Evolutionary conservation across 352 stramenopile genomes (phyloP).

Genomic region (Aphanomyces invadans): DNA sequence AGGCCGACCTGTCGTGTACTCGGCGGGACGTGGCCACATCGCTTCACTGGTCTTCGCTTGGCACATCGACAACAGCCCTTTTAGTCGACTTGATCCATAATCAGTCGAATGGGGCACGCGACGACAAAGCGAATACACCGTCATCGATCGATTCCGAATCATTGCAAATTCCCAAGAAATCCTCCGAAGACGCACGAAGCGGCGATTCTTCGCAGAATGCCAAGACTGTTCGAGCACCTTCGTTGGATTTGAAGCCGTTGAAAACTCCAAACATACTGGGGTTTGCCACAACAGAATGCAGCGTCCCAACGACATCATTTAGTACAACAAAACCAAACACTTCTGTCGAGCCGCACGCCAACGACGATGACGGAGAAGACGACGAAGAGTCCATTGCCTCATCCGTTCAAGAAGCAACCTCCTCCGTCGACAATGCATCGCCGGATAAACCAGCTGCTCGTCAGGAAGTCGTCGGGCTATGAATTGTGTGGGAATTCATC

Average conservation of each 20-base stretch:
- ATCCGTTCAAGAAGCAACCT: neutral
- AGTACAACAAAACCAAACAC: too few relatives aligned
- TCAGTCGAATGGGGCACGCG: slow-evolving; percentile 12
- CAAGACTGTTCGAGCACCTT: neutral
- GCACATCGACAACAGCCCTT: neutral
- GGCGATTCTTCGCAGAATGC: neutral
- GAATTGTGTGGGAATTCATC: too few relatives aligned
- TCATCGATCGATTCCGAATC: too few relatives aligned
- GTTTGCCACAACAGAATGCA: too few relatives aligned
- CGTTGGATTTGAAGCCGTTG: neutral
- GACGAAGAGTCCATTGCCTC: slow-evolving; percentile 1
- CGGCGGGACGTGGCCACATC: slow-evolving; percentile 27
- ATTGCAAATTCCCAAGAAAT: too few relatives aligned
- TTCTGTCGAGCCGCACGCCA: too few relatives aligned
- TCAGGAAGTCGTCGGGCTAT: too few relatives aligned
- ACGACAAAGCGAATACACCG: neutral
- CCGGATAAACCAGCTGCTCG: neutral
- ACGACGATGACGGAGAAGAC: slow-evolving; percentile 2
- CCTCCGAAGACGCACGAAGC: slow-evolving; percentile 24
- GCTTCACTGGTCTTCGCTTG: neutral
- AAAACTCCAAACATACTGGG: neutral
- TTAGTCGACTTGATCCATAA: neutral
- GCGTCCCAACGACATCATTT: too few relatives aligned
- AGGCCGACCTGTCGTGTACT: neutral
- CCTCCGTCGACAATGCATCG: neutral